Percentiles rank a stretch among this genome's conserved stretches.
These are phyloP conservation scores for Chaetomium globosum DNA, from an alignment of 2,329 filamentous ascomycete genomes.

Conservation along the genomic window DNA sequence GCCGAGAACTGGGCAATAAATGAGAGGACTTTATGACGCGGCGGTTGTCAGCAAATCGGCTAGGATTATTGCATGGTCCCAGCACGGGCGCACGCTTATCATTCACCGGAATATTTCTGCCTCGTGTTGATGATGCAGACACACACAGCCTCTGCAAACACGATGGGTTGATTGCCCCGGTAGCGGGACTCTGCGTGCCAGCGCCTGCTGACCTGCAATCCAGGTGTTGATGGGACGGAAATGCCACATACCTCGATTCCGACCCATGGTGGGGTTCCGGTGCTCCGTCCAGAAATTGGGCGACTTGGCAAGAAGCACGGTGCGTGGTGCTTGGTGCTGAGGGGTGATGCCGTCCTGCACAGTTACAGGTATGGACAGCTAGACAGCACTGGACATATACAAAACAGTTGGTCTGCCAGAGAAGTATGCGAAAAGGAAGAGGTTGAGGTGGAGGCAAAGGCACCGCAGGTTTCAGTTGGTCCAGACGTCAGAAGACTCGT, in stretches of 20 bases:
- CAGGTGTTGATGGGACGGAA: conserved; percentile 19
- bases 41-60: conserved; percentile 42
- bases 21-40: conserved; percentile 67
- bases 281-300: conserved; percentile 13
- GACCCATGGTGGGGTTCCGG: conserved; percentile 50
- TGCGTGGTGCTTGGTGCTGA: background rate
- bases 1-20: conserved; percentile 82
- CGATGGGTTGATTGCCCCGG: conserved; percentile 13
- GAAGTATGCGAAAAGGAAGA: background rate
- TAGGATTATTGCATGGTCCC: conserved; percentile 28
- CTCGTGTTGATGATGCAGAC: background rate
- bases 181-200: conserved; percentile 25
- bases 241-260: conserved; percentile 56
- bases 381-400: background rate
- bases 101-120: conserved; percentile 2
- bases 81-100: conserved; percentile 9
- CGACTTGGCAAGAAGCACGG: conserved; percentile 21
- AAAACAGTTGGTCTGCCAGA: conserved; percentile 1
- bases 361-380: background rate
- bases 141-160: conserved; percentile 10
- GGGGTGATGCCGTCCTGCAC: conserved; percentile 10
- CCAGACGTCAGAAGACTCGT: background rate
- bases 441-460: background rate
- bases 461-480: conserved; percentile 10
- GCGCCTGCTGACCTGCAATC: conserved; percentile 12